Evolutionary conservation across 2,329 filamentous ascomycete genomes (phyloP), one percentile per base, ranked within the genome.

Genomic region (Trichoderma sp.): DNA sequence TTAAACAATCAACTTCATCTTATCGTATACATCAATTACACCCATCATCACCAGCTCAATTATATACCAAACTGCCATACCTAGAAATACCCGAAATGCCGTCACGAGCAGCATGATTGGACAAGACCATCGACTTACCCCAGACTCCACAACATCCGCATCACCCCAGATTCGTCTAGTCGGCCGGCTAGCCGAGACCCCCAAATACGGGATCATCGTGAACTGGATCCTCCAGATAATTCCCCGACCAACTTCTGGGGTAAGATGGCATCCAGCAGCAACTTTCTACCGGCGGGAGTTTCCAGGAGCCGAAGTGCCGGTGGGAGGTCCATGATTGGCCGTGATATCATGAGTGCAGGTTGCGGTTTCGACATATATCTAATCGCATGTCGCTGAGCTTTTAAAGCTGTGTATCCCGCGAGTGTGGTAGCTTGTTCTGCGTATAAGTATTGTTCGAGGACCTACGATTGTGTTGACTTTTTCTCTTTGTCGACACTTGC

Each of bases 241-340:
- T 32, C 58, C 28, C 21, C 24, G 65, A 68, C 28, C 28, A 32
- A 18, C 18, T 3, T 43, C 65, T 68, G 51, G 32, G 65, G 65
- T 68, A 68, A 15, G 39, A 62, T n/a, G 24, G 43, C 43, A 21
- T 51, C 43, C 43, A 51, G n/a, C n/a, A 51, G 43, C 18, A 11
- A 9, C 8, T 1, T 62, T 56, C 57, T 30, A 30, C 67, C 58
- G 58, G 9, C 39, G 56, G 66, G 34, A 30, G 3, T 69, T 47
- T 61, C 11, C 4, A 28, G 43, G 14, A 70, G 58, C 70, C 70
- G 70, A 71, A 66, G n/a, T 65, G 58, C 70, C 70, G 70, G 28
- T 7, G 11, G 32, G 43, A 6, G 9, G 15, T 6, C 2, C 28
- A 11, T 51, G 70, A 71, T 71, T 71, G 70, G 70, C 26, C 12